phyloP scores from a whole-genome alignment of 164 flowering plant species.

The Liquidambar formosana region DNA sequence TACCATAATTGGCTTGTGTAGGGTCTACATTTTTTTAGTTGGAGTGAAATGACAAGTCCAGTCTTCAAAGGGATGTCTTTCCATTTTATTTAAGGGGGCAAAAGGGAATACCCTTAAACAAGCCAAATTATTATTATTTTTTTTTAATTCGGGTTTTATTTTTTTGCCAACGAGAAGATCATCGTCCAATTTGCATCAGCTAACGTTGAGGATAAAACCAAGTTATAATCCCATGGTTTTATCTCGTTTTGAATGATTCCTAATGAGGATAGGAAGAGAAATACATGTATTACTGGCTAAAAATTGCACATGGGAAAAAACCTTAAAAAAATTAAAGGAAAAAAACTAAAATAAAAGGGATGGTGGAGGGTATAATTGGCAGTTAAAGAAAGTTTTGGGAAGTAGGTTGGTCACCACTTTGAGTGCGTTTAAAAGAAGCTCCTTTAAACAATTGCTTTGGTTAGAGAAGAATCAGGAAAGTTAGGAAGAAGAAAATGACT shows the following conservation, averaged over 20 bases:
- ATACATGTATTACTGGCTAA: too few species aligned
- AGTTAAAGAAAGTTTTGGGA: neutral
- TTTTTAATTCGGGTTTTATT: too few species aligned
- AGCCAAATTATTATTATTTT: too few species aligned
- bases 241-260: too few species aligned
- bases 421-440: slow-evolving; percentile 10
- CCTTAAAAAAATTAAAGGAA: neutral
- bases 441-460: neutral
- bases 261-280: too few species aligned
- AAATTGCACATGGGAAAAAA: too few species aligned
- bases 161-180: too few species aligned
- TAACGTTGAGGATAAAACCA: too few species aligned
- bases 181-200: too few species aligned
- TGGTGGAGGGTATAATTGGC: neutral
- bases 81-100: neutral
- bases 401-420: slow-evolving; percentile 15
- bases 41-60: slow-evolving; percentile 7
- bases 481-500: slow-evolving; percentile 44
- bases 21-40: neutral
- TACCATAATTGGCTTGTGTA: neutral
- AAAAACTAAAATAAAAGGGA: neutral
- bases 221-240: too few species aligned
- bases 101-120: too few species aligned
- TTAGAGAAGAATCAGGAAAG: slow-evolving; percentile 8
- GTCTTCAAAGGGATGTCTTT: neutral